A percentile compares a stretch with the other conserved stretches of the same genome.
These are phyloP conservation scores for Aspergillus carbonarius DNA, from an alignment of 2,329 filamentous ascomycete genomes.

Conservation along the genomic window DNA sequence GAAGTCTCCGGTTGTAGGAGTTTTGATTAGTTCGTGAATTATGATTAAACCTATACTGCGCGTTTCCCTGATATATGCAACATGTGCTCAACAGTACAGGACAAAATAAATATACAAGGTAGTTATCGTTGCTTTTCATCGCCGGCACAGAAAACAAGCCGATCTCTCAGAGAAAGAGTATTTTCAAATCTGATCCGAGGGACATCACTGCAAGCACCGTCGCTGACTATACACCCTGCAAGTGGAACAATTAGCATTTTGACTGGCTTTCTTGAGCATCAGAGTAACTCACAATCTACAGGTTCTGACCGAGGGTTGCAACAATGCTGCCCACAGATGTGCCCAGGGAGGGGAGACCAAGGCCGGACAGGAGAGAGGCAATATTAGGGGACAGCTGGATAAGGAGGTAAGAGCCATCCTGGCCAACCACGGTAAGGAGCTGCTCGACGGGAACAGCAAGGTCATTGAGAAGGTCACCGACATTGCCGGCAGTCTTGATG, in stretches of 20 bases:
- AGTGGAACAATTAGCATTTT: neutral
- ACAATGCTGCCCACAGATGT: slow-evolving; percentile 30
- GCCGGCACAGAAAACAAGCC: neutral
- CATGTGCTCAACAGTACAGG: neutral
- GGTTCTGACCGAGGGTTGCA: slow-evolving; percentile 24
- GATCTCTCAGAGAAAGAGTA: neutral
- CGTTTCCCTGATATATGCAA: slow-evolving; percentile 1
- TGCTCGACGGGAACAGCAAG: slow-evolving; percentile 19
- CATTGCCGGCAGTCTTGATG: slow-evolving; percentile 23
- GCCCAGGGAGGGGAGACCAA: slow-evolving; percentile 28
- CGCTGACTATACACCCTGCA: neutral
- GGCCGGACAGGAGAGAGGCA: slow-evolving; percentile 22
- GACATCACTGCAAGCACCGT: neutral
- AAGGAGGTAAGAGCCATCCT: slow-evolving; percentile 22
- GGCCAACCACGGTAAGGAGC: slow-evolving; percentile 21
- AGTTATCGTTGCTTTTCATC: slow-evolving; percentile 3
- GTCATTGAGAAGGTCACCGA: slow-evolving; percentile 30
- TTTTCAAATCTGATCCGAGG: neutral
- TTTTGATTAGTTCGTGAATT: neutral
- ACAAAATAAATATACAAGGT: neutral
- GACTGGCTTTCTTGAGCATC: too few species aligned
- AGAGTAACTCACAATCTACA: slow-evolving; percentile 19
- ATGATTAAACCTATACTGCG: slow-evolving; percentile 1
- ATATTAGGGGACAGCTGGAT: slow-evolving; percentile 23
- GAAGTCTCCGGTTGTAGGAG: too few species aligned